Percentiles rank a stretch among this genome's conserved stretches.
These are phyloP conservation scores for Dryas octopetala DNA, from an alignment of 306 rosid species.

Conservation along the genomic window DNA sequence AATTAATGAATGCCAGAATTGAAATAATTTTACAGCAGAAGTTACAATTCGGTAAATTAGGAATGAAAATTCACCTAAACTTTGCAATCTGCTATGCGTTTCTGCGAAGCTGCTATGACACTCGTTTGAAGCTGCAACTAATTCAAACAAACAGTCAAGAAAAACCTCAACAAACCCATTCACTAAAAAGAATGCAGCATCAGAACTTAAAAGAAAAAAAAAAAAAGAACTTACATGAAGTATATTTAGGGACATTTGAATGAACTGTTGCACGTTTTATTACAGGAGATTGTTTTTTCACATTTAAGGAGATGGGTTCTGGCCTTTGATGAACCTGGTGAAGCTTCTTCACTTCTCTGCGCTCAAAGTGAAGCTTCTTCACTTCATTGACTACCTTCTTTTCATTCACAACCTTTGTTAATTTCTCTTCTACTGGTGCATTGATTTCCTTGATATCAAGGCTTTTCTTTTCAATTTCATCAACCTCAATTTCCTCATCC, in stretches of 20 bases:
- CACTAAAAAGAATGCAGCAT: background rate
- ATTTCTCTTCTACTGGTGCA: conserved; percentile 32
- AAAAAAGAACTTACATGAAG: conserved; percentile 37
- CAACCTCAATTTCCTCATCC: conserved; percentile 35
- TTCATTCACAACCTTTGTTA: conserved; percentile 24
- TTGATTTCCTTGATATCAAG: conserved; percentile 65
- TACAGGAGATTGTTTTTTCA: conserved; percentile 44
- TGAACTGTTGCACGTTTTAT: conserved; percentile 35
- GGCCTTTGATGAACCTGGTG: conserved; percentile 41
- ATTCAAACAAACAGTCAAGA: conserved; percentile 18
- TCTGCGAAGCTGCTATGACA: conserved; percentile 51
- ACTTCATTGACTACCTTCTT: conserved; percentile 39
- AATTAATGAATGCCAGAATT: conserved; percentile 4
- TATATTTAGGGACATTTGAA: conserved; percentile 36
- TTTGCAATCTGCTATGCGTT: conserved; percentile 69
- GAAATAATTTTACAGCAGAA: background rate
- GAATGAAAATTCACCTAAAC: conserved; percentile 58
- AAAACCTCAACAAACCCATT: conserved; percentile 9
- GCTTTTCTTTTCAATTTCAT: conserved; percentile 40
- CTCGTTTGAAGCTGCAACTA: conserved; percentile 42
- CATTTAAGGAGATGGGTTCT: conserved; percentile 26
- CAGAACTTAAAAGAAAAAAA: background rate
- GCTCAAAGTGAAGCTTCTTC: conserved; percentile 31
- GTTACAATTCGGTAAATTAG: conserved; percentile 3
- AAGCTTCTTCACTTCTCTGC: conserved; percentile 32